A percentile compares a stretch with the other conserved stretches of the same genome.
Conservation (phyloP, 202 grass and related monocot genomes). For the Cymbopogon flexuosus region DNA sequence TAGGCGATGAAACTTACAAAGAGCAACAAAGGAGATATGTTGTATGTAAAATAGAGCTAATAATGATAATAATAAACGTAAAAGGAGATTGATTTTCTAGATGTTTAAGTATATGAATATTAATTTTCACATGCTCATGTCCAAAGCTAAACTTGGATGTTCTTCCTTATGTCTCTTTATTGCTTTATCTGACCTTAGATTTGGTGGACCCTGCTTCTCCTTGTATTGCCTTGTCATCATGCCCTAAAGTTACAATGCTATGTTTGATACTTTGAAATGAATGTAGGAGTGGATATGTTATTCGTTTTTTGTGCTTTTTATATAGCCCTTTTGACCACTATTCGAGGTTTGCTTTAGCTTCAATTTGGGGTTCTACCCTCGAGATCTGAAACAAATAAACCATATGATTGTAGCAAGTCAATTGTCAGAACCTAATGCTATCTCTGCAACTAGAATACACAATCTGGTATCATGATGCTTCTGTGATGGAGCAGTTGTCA, state of each 20-base stretch:
- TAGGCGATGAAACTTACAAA: neutral
- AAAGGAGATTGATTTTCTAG: neutral
- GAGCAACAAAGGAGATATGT: neutral
- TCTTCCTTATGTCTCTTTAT: neutral
- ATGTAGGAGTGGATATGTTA: neutral
- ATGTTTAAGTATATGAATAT: neutral
- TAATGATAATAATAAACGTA: neutral
- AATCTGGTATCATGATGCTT: neutral
- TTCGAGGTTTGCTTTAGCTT: neutral
- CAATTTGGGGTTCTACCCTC: neutral
- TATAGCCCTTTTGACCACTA: neutral
- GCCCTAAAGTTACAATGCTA: neutral
- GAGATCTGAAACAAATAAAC: neutral
- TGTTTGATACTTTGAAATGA: neutral
- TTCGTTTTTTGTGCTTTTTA: neutral
- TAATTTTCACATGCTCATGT: neutral
- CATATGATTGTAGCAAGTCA: neutral
- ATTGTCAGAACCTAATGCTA: neutral
- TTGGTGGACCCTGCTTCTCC: neutral
- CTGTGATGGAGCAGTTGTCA: neutral
- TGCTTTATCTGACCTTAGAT: neutral
- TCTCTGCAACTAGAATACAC: neutral
- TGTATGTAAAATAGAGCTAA: neutral
- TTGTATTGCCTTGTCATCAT: neutral
- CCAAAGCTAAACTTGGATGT: neutral